Evolutionary conservation across 768 basidiomycete species (phyloP).

Genomic region (Ramaria sp.): DNA sequence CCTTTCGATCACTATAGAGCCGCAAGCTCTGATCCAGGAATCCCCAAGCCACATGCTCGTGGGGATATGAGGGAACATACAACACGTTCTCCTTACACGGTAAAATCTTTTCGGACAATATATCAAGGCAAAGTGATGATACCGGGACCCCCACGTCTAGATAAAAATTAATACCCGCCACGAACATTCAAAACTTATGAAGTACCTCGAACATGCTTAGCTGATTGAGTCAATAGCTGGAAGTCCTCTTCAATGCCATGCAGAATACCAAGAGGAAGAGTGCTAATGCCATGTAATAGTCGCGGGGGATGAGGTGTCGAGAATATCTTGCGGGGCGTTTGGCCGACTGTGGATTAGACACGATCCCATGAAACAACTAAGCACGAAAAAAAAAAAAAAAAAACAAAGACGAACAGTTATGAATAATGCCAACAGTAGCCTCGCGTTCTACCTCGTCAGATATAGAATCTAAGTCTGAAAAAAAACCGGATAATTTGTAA

Average conservation of each 20-base stretch:
- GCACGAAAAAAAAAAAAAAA: background rate
- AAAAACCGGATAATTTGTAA: background rate
- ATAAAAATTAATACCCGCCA: slow-evolving; percentile 28
- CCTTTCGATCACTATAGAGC: slow-evolving; percentile 52
- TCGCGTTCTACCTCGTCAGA: slow-evolving; percentile 80
- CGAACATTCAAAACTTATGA: background rate
- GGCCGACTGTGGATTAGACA: slow-evolving; percentile 51
- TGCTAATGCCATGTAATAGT: slow-evolving; percentile 57
- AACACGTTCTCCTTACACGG: slow-evolving; percentile 52
- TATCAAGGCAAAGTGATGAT: slow-evolving; percentile 42
- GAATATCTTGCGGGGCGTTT: slow-evolving; percentile 86
- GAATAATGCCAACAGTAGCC: slow-evolving; percentile 90
- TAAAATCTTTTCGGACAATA: slow-evolving; percentile 44
- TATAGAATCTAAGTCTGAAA: slow-evolving; percentile 72
- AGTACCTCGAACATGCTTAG: slow-evolving; percentile 45
- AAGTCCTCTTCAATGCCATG: slow-evolving; percentile 83
- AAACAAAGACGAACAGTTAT: slow-evolving; percentile 70
- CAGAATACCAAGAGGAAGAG: slow-evolving; percentile 56
- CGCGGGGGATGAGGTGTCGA: slow-evolving; percentile 62
- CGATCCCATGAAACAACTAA: background rate
- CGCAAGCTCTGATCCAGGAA: slow-evolving; percentile 33
- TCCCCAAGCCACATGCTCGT: slow-evolving; percentile 67
- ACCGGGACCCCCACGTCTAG: slow-evolving; percentile 34
- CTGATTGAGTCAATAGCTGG: slow-evolving; percentile 49
- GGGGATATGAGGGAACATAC: slow-evolving; percentile 44